Conservation (phyloP, 371 early-diverging fungal species). For the Rhizomucor miehei region DNA sequence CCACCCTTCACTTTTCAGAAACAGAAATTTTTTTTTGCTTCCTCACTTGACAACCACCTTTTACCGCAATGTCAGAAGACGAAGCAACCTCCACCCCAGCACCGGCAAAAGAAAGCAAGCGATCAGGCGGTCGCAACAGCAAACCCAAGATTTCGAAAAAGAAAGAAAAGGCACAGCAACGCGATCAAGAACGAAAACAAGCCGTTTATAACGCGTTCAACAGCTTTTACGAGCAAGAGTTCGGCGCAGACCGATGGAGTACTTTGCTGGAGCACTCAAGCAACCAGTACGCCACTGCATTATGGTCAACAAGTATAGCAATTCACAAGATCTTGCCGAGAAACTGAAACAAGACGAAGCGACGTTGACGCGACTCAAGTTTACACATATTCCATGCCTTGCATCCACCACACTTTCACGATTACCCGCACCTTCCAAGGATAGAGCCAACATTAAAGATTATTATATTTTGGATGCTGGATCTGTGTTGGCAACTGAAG, state of each 20-base stretch:
- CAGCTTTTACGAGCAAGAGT: conserved; percentile 42
- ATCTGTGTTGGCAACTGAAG: conserved; percentile 60
- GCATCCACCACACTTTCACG: conserved; percentile 22
- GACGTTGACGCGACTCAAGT: conserved; percentile 31
- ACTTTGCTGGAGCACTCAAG: conserved; percentile 39
- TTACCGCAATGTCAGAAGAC: too few relatives aligned
- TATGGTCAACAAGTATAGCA: conserved; percentile 52
- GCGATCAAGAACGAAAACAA: conserved; percentile 30
- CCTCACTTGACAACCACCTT: too few relatives aligned
- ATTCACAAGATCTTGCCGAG: conserved; percentile 3
- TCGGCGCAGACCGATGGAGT: conserved; percentile 53
- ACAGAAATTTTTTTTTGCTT: too few relatives aligned
- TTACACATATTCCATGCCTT: conserved; percentile 39
- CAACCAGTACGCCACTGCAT: conserved; percentile 45
- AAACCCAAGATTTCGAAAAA: conserved; percentile 29
- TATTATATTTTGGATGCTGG: conserved; percentile 69
- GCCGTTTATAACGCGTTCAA: conserved; percentile 37
- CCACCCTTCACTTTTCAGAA: too few relatives aligned
- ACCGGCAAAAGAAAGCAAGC: too few relatives aligned
- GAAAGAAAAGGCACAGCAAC: conserved; percentile 31
- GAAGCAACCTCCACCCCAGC: too few relatives aligned
- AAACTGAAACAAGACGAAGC: conserved; percentile 16
- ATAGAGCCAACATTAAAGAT: conserved; percentile 30
- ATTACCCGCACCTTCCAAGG: conserved; percentile 42
- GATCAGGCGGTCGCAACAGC: too few relatives aligned